Base-by-base conservation (phyloP, 1,284 basidiomycete genomes). In the Crepidotus sp. region DNA sequence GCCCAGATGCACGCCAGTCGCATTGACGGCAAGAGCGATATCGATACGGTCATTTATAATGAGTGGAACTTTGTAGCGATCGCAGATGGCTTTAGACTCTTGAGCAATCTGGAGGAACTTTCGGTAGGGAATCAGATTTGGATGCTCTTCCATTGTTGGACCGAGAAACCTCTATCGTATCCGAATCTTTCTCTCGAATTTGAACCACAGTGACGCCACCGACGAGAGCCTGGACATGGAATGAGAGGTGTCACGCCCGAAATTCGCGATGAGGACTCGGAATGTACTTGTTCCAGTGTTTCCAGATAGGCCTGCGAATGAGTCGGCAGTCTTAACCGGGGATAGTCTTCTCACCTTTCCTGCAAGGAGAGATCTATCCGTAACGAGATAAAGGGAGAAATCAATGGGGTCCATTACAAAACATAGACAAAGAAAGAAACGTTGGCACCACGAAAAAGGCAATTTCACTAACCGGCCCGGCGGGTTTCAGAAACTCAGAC, bases 11-110 rank as follows among this genome's bases (percentile, higher is more conserved):
- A 97, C 79, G 4, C 89, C 93, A 38, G 80, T 77, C 1, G 82
- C 83, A 40, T 75, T 68, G 18, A 88, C 68, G 7, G 87, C 85
- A 21, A 93, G 71, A 4, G 86, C 88, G 34, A 96, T 79, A 57
- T 95, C 92, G 48, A 94, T 70, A 10, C 92, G 80, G 64, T 95
- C 92, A 58, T 98, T 97, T 66, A 98, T 88, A 48, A 98, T 69
- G 21, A 98, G 69, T 0, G 90, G 91, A 15, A 96, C 78, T 38
- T 74, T 72, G 69, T 93, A 88, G 64, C 75, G 76, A 56, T 82
- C 76, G 58, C 89, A 94, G 17, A 97, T 67, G 14, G 59, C 70
- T 58, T 93, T 87, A 2, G 81, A 84, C 49, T 69, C 64, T 40
- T 63, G 61, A 0, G 92, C 91, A 45, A 96, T 74, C 45, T 80